phyloP scores from a whole-genome alignment of 768 basidiomycete species.

The Leccinum incarnatum region DNA sequence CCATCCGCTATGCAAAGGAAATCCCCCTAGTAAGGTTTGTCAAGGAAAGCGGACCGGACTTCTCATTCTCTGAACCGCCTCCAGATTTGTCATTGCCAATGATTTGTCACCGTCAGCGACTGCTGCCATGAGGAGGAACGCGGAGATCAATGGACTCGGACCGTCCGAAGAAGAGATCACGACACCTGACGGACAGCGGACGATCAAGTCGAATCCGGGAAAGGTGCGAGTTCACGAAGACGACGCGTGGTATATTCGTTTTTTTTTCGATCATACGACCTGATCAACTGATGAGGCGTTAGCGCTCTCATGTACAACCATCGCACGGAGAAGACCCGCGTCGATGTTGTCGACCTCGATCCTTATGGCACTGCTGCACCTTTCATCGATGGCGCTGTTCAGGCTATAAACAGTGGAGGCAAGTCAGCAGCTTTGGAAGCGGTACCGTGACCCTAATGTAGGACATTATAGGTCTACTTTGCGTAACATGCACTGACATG shows the following conservation, averaged over 20 bases:
- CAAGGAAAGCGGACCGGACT: neutral
- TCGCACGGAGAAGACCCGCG: slow-evolving; percentile 65
- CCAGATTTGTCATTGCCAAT: slow-evolving; percentile 92
- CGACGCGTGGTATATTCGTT: slow-evolving; percentile 76
- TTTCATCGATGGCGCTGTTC: slow-evolving; percentile 93
- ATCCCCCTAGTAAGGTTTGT: slow-evolving; percentile 85
- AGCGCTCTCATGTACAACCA: slow-evolving; percentile 92
- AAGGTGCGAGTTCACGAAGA: slow-evolving; percentile 86
- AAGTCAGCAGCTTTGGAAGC: slow-evolving; percentile 17
- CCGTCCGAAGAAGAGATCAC: slow-evolving; percentile 26
- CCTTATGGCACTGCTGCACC: slow-evolving; percentile 98
- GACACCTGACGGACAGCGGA: slow-evolving; percentile 7
- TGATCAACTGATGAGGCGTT: neutral
- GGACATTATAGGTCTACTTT: slow-evolving; percentile 62
- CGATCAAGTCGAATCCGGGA: slow-evolving; percentile 29
- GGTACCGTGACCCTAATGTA: neutral
- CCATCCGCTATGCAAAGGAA: slow-evolving; percentile 97
- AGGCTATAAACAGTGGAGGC: slow-evolving; percentile 87
- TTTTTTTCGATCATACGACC: neutral
- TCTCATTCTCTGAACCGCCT: slow-evolving; percentile 32
- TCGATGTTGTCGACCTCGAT: slow-evolving; percentile 96
- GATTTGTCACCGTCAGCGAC: slow-evolving; percentile 83
- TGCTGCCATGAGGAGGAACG: slow-evolving; percentile 82
- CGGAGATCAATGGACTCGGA: slow-evolving; percentile 77
- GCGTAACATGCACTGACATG: slow-evolving; percentile 95